Percentiles rank a stretch among this genome's conserved stretches.
phyloP scores from a whole-genome alignment of 75 land plant species.

The Sequoiadendron giganteum region DNA sequence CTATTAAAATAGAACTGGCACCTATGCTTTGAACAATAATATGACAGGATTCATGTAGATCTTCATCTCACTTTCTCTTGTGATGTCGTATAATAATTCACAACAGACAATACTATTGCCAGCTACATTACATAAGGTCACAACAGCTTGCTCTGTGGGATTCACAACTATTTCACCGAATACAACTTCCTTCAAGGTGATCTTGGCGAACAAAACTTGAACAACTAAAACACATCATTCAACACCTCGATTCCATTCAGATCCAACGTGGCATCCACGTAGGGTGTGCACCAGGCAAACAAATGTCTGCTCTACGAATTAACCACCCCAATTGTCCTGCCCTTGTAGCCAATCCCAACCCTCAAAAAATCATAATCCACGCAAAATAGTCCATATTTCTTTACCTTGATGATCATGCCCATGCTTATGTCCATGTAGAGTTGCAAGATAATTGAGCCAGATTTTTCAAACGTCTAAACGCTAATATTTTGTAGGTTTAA shows the following conservation, averaged over 20 bases:
- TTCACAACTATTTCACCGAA: no score
- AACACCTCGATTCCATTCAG: constrained; percentile 40
- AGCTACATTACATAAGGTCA: neutral
- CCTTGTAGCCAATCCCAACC: constrained; percentile 45
- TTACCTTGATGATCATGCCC: no score
- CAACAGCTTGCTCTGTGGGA: no score
- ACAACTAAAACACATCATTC: constrained; percentile 30
- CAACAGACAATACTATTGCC: neutral
- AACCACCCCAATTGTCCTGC: constrained; percentile 31
- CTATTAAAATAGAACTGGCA: no score
- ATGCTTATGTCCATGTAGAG: no score
- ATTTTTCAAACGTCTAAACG: no score
- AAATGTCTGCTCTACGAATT: constrained; percentile 30
- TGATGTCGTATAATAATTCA: neutral
- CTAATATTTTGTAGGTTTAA: no score
- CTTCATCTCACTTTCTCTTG: neutral
- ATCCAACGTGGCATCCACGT: constrained; percentile 39
- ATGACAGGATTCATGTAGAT: neutral
- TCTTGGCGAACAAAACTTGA: constrained; percentile 18
- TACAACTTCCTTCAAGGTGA: constrained; percentile 35
- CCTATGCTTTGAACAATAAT: neutral
- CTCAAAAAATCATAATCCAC: constrained; percentile 20
- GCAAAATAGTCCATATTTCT: constrained; percentile 9
- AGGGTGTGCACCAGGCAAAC: constrained; percentile 25
- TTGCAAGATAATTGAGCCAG: no score